phyloP scores from a whole-genome alignment of 139 green algal genomes.

The Coelastrella sp. region DNA sequence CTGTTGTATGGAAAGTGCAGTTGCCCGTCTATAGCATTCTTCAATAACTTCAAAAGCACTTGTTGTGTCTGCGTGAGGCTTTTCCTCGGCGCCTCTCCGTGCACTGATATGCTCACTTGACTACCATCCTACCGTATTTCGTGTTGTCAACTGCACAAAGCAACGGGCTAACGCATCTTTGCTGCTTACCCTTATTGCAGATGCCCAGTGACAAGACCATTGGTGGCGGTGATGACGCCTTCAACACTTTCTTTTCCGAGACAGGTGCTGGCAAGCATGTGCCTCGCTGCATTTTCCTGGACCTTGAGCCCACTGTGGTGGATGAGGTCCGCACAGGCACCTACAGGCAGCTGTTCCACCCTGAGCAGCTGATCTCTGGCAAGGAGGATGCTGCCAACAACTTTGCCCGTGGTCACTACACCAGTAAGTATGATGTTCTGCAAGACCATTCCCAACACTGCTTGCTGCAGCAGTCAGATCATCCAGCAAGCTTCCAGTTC shows the following conservation, averaged over 20 bases:
- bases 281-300: conserved; percentile 93
- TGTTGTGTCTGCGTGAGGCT: no score
- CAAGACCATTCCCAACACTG: no score
- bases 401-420: conserved; percentile 58
- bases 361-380: conserved; percentile 97
- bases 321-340: conserved; percentile 97
- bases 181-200: conserved; percentile 51
- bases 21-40: no score
- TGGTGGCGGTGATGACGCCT: conserved; percentile 89
- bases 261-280: conserved; percentile 97
- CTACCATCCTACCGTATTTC: no score
- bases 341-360: conserved; percentile 98
- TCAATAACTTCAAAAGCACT: no score
- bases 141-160: no score
- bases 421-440: no score
- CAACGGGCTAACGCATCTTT: no score
- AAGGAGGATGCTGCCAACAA: conserved; percentile 88
- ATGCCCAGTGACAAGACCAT: conserved; percentile 97
- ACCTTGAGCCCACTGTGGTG: conserved; percentile 97
- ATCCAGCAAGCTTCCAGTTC: not conserved
- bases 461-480: not conserved
- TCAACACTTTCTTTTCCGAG: conserved; percentile 99
- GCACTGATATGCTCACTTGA: no score
- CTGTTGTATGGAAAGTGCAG: no score
- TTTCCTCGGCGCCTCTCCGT: no score